These are phyloP conservation scores for Debaryomyces tyrocola DNA, from an alignment of 805 yeast genomes.

Conservation along the genomic window DNA sequence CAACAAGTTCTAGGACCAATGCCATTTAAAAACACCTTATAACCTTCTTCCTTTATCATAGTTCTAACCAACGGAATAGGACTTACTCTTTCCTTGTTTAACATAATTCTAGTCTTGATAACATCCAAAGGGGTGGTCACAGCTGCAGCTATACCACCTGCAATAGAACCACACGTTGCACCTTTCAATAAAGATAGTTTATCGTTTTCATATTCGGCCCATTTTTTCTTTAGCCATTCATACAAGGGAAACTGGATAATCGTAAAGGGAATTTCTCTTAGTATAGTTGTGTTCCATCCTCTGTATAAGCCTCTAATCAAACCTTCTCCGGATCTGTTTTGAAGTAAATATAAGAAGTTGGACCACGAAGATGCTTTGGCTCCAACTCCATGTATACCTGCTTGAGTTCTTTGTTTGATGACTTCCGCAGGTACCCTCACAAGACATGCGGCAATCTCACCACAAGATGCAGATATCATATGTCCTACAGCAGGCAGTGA, in stretches of 20 bases:
- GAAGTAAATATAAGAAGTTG: conserved; percentile 62
- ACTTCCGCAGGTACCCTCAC: conserved; percentile 98
- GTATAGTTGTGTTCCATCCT: conserved; percentile 90
- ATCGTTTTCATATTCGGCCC: conserved; percentile 41
- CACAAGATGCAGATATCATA: conserved; percentile 84
- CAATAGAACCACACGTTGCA: conserved; percentile 78
- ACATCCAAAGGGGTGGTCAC: conserved; percentile 79
- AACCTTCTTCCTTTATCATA: conserved; percentile 73
- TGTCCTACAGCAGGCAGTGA: conserved; percentile 49
- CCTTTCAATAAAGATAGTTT: conserved; percentile 68
- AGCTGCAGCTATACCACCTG: conserved; percentile 84
- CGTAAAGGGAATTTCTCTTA: conserved; percentile 97
- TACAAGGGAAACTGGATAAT: conserved; percentile 93
- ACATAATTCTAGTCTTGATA: conserved; percentile 82
- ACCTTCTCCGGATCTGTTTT: conserved; percentile 76
- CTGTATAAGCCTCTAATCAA: conserved; percentile 75
- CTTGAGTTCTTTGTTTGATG: conserved; percentile 90
- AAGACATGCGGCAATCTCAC: conserved; percentile 90
- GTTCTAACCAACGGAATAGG: conserved; percentile 47
- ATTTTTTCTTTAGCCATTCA: conserved; percentile 68
- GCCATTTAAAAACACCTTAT: conserved; percentile 71
- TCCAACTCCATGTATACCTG: conserved; percentile 34
- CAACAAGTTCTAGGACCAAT: conserved; percentile 95
- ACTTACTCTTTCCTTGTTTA: conserved; percentile 51
- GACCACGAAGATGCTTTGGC: conserved; percentile 58